Evolutionary conservation across 1,139 yeast species (phyloP), one percentile per base, ranked within the genome.

Genomic region (Meyerozyma guilliermondii): DNA sequence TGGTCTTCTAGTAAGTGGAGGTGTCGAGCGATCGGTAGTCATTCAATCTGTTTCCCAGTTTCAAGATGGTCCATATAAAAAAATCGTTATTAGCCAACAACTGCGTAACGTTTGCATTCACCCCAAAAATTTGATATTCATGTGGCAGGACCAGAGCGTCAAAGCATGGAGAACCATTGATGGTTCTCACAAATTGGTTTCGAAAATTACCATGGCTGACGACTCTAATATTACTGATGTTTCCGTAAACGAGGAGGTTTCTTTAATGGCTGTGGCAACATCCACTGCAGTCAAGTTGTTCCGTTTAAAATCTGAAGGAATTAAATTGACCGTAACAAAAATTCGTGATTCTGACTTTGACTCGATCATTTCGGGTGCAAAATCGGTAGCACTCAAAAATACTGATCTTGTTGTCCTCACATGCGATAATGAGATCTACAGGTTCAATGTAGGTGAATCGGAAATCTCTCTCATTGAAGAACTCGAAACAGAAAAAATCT

Each of bases 141-240:
- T 84, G 75, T 91, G 95, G 94, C 84, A 82, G 55, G 95, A 85
- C 50, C 92, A 87, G 57, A 71, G 76, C 2, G 77, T 91, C 38
- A 89, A 88, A 59, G 72, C 92, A 17, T 92, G 98, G 98, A 71
- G 65, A 49, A 58, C 88, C 29, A 58, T 56, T n/a, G 63, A 54
- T 28, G 68, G 59, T 27, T 68, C 43, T 54, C 65, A 71, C 51
- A 75, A 75, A 46, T 63, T 88, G 44, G 81, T 87, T 10, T 70
- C 85, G 40, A 87, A 86, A 59, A 60, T 89, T 52, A 70, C 76
- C 1, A 65, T 88, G 46, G 72, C 81, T 36, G 95, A 83, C 51
- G 95, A 87, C 39, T 97, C 88, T 52, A 86, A 87, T 62, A 82
- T 92, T 39, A 72, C 91, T 2, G 66, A 77, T 40, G 88, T 85